A percentile compares a stretch with the other conserved stretches of the same genome.
These are phyloP conservation scores for Alternaria gaisen DNA, from an alignment of 2,329 filamentous ascomycete genomes.

Conservation along the genomic window DNA sequence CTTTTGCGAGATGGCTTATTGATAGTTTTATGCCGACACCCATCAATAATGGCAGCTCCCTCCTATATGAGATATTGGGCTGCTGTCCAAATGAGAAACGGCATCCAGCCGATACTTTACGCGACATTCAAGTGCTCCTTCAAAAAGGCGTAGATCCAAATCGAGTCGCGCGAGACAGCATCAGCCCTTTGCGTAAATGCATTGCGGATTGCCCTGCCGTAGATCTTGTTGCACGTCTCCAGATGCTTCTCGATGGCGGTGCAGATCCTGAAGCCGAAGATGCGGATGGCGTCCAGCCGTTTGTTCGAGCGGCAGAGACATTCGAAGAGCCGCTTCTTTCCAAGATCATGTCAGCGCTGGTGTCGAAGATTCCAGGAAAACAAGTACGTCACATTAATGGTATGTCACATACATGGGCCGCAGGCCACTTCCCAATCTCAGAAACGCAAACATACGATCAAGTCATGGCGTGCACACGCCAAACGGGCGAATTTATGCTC, in stretches of 20 bases:
- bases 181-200: slow-evolving; percentile 37
- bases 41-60: slow-evolving; percentile 24
- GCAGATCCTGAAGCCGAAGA: slow-evolving; percentile 42
- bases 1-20: slow-evolving; percentile 33
- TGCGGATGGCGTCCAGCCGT: slow-evolving; percentile 31
- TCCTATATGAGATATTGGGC: slow-evolving; percentile 44
- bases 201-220: slow-evolving; percentile 38
- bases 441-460: slow-evolving; percentile 33
- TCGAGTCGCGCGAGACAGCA: slow-evolving; percentile 19
- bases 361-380: slow-evolving; percentile 34
- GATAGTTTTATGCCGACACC: slow-evolving; percentile 25
- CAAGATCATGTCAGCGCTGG: slow-evolving; percentile 37
- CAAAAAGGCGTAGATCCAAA: slow-evolving; percentile 42
- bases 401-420: slow-evolving; percentile 26
- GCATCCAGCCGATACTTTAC: slow-evolving; percentile 42
- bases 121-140: slow-evolving; percentile 43
- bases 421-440: slow-evolving; percentile 40
- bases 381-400: slow-evolving; percentile 20
- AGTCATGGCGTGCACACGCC: slow-evolving; percentile 31
- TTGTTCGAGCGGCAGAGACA: slow-evolving; percentile 36
- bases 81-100: slow-evolving; percentile 42
- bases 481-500: slow-evolving; percentile 31
- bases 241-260: slow-evolving; percentile 39
- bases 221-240: slow-evolving; percentile 38
- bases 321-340: slow-evolving; percentile 38